phyloP scores from a whole-genome alignment of 2,329 filamentous ascomycete genomes.

The Fusarium nygamai region DNA sequence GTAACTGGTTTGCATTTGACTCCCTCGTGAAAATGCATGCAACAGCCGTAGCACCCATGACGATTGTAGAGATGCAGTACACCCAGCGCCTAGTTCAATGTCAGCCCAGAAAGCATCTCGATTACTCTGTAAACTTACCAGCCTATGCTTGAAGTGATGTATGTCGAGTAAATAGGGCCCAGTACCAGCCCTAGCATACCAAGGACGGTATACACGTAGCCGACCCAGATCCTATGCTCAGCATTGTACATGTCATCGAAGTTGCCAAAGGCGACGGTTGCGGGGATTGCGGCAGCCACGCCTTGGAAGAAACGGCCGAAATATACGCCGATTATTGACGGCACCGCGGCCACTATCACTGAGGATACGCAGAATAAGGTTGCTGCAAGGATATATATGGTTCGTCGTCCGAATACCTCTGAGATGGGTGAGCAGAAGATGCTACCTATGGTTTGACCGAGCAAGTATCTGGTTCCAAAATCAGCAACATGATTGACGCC shows the following conservation, averaged over 20 bases:
- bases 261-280: background rate
- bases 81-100: background rate
- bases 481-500: rapidly evolving
- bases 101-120: background rate
- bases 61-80: conserved; percentile 3
- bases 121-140: background rate
- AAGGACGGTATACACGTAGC: conserved; percentile 2
- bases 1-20: conserved; percentile 3
- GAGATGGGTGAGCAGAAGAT: background rate
- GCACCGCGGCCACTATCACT: background rate
- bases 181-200: conserved; percentile 5
- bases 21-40: conserved; percentile 7
- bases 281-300: background rate
- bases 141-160: conserved; percentile 4
- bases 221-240: conserved; percentile 11
- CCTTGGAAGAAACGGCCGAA: background rate
- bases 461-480: background rate
- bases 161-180: background rate
- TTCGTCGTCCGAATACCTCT: background rate
- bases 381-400: background rate
- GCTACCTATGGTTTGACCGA: background rate
- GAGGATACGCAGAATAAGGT: background rate
- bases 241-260: background rate
- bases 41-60: background rate
- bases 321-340: background rate